Conservation (phyloP, 2,329 filamentous ascomycete genomes). For the Alternaria burnsii region DNA sequence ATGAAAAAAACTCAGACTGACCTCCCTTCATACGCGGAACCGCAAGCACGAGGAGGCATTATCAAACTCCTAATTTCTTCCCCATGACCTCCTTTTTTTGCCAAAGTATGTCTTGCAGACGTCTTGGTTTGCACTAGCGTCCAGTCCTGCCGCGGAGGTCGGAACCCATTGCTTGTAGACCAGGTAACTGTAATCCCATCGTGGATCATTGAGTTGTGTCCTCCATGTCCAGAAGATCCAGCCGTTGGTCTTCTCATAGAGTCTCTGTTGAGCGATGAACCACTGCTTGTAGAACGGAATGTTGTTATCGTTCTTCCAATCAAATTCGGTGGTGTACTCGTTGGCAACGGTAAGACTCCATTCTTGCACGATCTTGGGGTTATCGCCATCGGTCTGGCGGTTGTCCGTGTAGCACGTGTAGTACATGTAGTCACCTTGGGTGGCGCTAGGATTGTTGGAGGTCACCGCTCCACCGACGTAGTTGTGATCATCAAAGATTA, state of each 20-base stretch:
- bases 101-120: slow-evolving; percentile 12
- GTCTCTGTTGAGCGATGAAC: slow-evolving; percentile 65
- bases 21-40: not conserved
- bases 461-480: slow-evolving; percentile 60
- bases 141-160: slow-evolving; percentile 8
- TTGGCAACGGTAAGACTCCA: slow-evolving; percentile 64
- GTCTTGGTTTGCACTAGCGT: slow-evolving; percentile 8
- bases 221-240: slow-evolving; percentile 73
- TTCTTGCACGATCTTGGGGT: slow-evolving; percentile 66
- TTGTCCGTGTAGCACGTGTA: slow-evolving; percentile 60
- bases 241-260: slow-evolving; percentile 63
- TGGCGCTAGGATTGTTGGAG: slow-evolving; percentile 37
- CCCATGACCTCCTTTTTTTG: slow-evolving; percentile 5
- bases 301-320: slow-evolving; percentile 42
- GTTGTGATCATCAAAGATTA: slow-evolving; percentile 67
- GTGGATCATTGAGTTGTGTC: slow-evolving; percentile 57
- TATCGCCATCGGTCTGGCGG: slow-evolving; percentile 48
- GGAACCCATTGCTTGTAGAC: slow-evolving; percentile 16
- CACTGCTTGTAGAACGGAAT: slow-evolving; percentile 63
- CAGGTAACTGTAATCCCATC: slow-evolving; percentile 58
- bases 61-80: not conserved
- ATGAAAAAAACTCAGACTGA: not conserved
- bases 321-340: slow-evolving; percentile 57
- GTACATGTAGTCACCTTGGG: slow-evolving; percentile 59
- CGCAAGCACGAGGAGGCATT: not conserved